A percentile compares a stretch with the other conserved stretches of the same genome.
phyloP scores from a whole-genome alignment of 78 protist species.

The Chrysochromulina parva region DNA sequence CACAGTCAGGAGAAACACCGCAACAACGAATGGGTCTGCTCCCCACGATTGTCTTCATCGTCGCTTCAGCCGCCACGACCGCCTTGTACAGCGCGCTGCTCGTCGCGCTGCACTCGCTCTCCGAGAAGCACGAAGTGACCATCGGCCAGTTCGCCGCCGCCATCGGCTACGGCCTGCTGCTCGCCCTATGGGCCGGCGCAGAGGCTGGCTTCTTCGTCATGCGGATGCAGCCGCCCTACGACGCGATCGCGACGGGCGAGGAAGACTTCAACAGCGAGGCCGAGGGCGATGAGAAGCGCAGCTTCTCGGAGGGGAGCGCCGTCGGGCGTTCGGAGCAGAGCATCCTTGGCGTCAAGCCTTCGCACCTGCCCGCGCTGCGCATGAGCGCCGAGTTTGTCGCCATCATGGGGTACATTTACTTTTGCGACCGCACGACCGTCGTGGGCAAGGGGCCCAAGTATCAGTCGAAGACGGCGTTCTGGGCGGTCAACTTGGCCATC shows the following conservation, averaged over 20 bases:
- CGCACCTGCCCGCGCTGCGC: not conserved
- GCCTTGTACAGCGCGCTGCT: too few species aligned
- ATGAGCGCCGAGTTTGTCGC: constrained; percentile 4
- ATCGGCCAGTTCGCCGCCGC: not conserved
- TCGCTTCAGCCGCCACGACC: too few species aligned
- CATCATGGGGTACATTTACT: not conserved
- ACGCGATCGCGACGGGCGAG: not conserved
- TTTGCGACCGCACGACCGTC: constrained; percentile 38
- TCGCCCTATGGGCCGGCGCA: not conserved
- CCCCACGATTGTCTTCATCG: too few species aligned
- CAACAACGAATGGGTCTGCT: too few species aligned
- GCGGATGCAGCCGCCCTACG: not conserved
- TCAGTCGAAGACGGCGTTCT: not conserved
- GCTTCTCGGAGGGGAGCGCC: too few species aligned
- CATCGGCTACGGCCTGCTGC: not conserved
- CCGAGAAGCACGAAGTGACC: not conserved
- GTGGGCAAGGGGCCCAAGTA: not conserved
- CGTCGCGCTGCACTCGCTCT: not conserved
- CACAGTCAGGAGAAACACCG: too few species aligned
- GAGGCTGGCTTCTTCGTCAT: not conserved
- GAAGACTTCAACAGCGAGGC: too few species aligned
- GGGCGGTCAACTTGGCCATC: not conserved
- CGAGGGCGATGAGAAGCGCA: not conserved
- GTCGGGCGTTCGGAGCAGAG: not conserved
- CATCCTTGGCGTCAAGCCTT: not conserved